A percentile compares a stretch with the other conserved stretches of the same genome.
These are phyloP conservation scores for Flaveria trinervia DNA, from an alignment of 129 eudicot genomes.

Conservation along the genomic window DNA sequence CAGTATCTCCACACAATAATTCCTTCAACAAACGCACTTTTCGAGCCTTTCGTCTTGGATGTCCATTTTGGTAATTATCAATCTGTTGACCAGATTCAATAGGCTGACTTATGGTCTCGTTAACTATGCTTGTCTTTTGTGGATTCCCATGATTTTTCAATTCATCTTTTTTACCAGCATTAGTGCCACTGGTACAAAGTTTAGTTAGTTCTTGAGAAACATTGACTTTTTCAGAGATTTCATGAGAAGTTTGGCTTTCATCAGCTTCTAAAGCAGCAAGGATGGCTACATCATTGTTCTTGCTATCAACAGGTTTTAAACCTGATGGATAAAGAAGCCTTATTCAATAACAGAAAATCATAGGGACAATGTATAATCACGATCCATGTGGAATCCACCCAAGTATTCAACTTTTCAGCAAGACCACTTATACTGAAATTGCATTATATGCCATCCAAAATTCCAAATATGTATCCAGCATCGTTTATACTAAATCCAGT, in stretches of 20 bases:
- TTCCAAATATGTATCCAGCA: no score
- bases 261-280: conserved; percentile 7
- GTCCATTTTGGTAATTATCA: conserved; percentile 38
- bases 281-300: conserved; percentile 20
- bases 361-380: background rate
- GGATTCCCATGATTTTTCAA: conserved; percentile 28
- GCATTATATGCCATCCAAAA: no score
- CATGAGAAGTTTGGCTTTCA: conserved; percentile 13
- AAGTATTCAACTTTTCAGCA: no score
- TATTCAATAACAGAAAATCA: background rate
- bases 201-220: conserved; percentile 13
- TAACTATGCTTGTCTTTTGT: background rate
- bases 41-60: conserved; percentile 45
- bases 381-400: no score
- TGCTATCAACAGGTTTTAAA: conserved; percentile 19
- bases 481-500: no score
- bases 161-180: conserved; percentile 22
- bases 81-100: conserved; percentile 24
- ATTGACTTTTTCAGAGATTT: conserved; percentile 9
- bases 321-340: conserved; percentile 1
- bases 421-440: no score
- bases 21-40: conserved; percentile 72
- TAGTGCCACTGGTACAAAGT: background rate
- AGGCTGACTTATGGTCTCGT: conserved; percentile 23
- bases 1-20: conserved; percentile 42